These are phyloP conservation scores for Rhizopogon vesiculosus DNA, from an alignment of 768 basidiomycete genomes.

Conservation along the genomic window DNA sequence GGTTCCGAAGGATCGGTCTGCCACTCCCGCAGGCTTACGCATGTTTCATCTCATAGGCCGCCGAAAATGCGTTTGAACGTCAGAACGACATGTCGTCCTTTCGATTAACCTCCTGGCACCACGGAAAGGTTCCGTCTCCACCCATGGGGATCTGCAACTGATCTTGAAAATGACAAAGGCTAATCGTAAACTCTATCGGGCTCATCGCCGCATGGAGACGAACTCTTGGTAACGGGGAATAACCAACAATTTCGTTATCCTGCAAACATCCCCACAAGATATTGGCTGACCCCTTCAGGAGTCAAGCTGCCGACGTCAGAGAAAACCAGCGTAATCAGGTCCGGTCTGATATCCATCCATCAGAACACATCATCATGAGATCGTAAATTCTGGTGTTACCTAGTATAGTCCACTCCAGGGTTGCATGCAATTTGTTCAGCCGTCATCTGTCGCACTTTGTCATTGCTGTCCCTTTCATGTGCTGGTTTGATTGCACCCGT, in stretches of 20 bases:
- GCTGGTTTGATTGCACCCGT: constrained; percentile 1
- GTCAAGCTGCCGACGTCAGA: constrained; percentile 92
- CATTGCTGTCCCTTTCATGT: constrained; percentile 2
- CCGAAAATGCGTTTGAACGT: constrained; percentile 4
- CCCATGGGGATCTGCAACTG: constrained; percentile 8
- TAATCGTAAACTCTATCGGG: constrained; percentile 35
- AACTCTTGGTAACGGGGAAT: not conserved
- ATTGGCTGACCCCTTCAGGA: constrained; percentile 91
- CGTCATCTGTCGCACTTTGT: constrained; percentile 46
- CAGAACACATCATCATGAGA: constrained; percentile 13
- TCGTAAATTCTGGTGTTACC: constrained; percentile 38
- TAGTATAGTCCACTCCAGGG: constrained; percentile 93
- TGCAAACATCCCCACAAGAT: constrained; percentile 92
- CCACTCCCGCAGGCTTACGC: constrained; percentile 11
- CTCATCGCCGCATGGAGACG: not conserved
- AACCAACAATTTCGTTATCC: constrained; percentile 35
- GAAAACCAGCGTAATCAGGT: constrained; percentile 90
- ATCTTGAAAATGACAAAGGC: constrained; percentile 20
- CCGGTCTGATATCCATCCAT: constrained; percentile 52
- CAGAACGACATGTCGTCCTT: constrained; percentile 4
- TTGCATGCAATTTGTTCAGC: constrained; percentile 77
- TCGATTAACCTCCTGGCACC: constrained; percentile 12
- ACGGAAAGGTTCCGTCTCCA: constrained; percentile 15
- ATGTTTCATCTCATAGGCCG: constrained; percentile 12
- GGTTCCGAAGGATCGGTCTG: constrained; percentile 10